phyloP scores from a whole-genome alignment of 75 land plant genomes.

The Adiantum capillusveneris region DNA sequence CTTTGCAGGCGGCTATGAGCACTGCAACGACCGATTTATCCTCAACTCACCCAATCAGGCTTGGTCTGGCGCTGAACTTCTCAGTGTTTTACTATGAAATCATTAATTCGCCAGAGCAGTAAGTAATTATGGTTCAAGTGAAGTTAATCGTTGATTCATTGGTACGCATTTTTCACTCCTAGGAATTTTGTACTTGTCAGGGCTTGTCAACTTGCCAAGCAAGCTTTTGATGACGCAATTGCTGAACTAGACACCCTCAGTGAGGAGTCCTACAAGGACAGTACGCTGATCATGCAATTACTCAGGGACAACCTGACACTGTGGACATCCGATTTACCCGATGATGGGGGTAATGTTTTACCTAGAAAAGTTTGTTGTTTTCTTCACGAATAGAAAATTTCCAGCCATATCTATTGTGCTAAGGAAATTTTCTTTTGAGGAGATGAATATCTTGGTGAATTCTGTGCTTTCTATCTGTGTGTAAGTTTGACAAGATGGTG shows the following conservation, averaged over 20 bases:
- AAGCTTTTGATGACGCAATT: conserved; percentile 97
- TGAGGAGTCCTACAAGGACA: conserved; percentile 96
- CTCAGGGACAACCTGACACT: conserved; percentile 92
- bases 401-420: too few species aligned
- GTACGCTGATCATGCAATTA: conserved; percentile 92
- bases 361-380: too few species aligned
- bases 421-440: too few species aligned
- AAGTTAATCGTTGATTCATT: too few species aligned
- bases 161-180: background rate
- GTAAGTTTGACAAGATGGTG: too few species aligned
- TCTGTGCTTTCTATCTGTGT: too few species aligned
- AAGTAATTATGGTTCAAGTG: too few species aligned
- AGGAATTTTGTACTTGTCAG: conserved; percentile 26
- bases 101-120: conserved; percentile 58
- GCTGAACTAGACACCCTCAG: conserved; percentile 88
- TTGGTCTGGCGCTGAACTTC: conserved; percentile 59
- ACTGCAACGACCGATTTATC: conserved; percentile 51
- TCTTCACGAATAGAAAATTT: too few species aligned
- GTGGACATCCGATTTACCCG: conserved; percentile 97
- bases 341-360: conserved; percentile 64
- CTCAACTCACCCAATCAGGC: conserved; percentile 62
- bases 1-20: conserved; percentile 42
- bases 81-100: conserved; percentile 73
- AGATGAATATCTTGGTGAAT: too few species aligned
- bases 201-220: conserved; percentile 93